Percentiles rank a stretch among this genome's conserved stretches.
Evolutionary conservation across 208 protist species (phyloP).

Genomic region (Crithidia bombi): DNA sequence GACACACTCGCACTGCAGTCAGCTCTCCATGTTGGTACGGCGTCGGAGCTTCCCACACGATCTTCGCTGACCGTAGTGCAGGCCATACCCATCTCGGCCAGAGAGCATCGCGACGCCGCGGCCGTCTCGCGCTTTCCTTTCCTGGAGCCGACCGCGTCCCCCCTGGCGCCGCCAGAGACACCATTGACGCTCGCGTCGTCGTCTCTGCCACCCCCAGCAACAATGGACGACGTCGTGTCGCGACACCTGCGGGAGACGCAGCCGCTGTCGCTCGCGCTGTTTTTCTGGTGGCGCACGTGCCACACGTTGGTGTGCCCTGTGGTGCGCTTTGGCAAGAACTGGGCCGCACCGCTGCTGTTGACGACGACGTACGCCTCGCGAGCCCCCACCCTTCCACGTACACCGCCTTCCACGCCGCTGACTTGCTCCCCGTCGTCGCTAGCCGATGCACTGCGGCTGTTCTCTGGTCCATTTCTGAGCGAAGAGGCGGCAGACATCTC

Average conservation of each 20-base stretch:
- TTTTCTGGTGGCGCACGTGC: constrained; percentile 27
- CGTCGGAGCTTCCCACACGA: neutral
- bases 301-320: constrained; percentile 21
- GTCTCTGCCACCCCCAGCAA: neutral
- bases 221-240: constrained; percentile 11
- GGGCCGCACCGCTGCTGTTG: constrained; percentile 22
- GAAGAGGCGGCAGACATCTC: neutral
- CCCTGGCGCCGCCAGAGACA: neutral
- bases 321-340: constrained; percentile 13
- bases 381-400: too few relatives aligned
- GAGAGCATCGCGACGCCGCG: neutral
- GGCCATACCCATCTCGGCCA: neutral
- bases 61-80: neutral
- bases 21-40: neutral
- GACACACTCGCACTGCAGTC: neutral
- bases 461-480: neutral
- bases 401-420: neutral
- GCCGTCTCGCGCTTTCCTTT: constrained; percentile 4
- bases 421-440: neutral
- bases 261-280: constrained; percentile 22
- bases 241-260: neutral
- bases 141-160: constrained; percentile 7
- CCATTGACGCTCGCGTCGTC: neutral
- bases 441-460: neutral
- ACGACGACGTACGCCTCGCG: constrained; percentile 1